A percentile compares a stretch with the other conserved stretches of the same genome.
Evolutionary conservation across 2,329 filamentous ascomycete species (phyloP).

Genomic region (Exophiala dermatitidis): DNA sequence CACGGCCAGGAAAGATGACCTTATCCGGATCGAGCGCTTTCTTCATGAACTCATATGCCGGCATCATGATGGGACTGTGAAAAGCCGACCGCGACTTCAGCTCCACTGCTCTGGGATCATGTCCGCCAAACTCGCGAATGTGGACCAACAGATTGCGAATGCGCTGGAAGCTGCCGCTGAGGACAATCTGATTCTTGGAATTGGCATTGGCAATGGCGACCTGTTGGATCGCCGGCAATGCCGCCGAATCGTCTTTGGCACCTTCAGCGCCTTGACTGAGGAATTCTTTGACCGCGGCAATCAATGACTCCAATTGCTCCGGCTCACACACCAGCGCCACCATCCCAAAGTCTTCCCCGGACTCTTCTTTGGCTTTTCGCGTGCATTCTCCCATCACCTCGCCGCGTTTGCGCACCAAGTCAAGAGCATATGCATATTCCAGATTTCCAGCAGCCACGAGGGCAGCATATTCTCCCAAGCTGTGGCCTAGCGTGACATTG

Average conservation of each 20-base stretch:
- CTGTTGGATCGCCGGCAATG: constrained; percentile 70
- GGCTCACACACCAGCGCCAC: constrained; percentile 85
- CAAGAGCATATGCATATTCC: constrained; percentile 67
- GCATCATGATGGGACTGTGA: constrained; percentile 74
- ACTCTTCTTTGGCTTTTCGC: constrained; percentile 54
- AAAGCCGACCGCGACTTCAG: constrained; percentile 49
- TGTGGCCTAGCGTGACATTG: constrained; percentile 82
- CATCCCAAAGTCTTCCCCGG: constrained; percentile 86
- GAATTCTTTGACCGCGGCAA: constrained; percentile 71
- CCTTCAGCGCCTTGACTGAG: constrained; percentile 61
- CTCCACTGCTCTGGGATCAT: constrained; percentile 80
- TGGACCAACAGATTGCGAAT: constrained; percentile 78
- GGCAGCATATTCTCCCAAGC: constrained; percentile 86
- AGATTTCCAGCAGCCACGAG: constrained; percentile 79
- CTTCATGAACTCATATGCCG: constrained; percentile 68
- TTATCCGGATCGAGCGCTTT: constrained; percentile 56
- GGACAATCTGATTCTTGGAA: constrained; percentile 89
- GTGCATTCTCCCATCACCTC: constrained; percentile 78
- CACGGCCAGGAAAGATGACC: constrained; percentile 65
- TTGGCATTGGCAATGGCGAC: constrained; percentile 92
- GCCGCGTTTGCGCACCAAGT: constrained; percentile 67
- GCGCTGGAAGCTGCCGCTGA: constrained; percentile 76
- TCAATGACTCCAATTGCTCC: constrained; percentile 60
- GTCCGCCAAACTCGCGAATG: constrained; percentile 79
- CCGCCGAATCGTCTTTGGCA: constrained; percentile 59